Evolutionary conservation across 768 basidiomycete genomes (phyloP).

Genomic region (Suillus sp.): DNA sequence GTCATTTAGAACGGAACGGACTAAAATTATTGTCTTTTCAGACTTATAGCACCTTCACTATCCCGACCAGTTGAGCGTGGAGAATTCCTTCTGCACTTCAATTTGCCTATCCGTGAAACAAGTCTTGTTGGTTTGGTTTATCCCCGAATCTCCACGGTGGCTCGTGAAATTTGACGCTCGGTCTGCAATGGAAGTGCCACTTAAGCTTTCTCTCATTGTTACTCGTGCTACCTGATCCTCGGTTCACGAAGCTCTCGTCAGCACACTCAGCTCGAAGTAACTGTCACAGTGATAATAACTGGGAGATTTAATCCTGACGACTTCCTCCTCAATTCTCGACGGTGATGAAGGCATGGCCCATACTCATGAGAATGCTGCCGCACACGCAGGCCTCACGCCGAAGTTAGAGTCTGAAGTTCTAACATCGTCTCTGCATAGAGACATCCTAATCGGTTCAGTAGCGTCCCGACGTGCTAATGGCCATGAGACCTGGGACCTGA

Average conservation of each 20-base stretch:
- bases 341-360: slow-evolving; percentile 6
- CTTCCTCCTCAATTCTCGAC: slow-evolving; percentile 18
- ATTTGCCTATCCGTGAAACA: slow-evolving; percentile 19
- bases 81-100: slow-evolving; percentile 23
- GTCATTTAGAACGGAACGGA: neutral
- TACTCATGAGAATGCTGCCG: slow-evolving; percentile 6
- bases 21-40: neutral
- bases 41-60: slow-evolving; percentile 23
- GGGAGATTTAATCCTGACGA: neutral
- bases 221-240: neutral
- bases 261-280: slow-evolving; percentile 24
- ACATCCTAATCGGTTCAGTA: no score
- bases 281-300: slow-evolving; percentile 3
- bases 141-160: slow-evolving; percentile 45
- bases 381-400: neutral
- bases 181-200: slow-evolving; percentile 50
- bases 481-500: no score
- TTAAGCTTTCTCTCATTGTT: slow-evolving; percentile 23
- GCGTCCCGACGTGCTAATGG: no score
- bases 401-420: slow-evolving; percentile 5
- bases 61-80: slow-evolving; percentile 19
- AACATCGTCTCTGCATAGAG: no score
- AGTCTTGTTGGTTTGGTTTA: slow-evolving; percentile 20
- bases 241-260: neutral
- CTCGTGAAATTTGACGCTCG: slow-evolving; percentile 24